These are phyloP conservation scores for Violaceomyces palustris DNA, from an alignment of 1,284 basidiomycete genomes.

Conservation along the genomic window DNA sequence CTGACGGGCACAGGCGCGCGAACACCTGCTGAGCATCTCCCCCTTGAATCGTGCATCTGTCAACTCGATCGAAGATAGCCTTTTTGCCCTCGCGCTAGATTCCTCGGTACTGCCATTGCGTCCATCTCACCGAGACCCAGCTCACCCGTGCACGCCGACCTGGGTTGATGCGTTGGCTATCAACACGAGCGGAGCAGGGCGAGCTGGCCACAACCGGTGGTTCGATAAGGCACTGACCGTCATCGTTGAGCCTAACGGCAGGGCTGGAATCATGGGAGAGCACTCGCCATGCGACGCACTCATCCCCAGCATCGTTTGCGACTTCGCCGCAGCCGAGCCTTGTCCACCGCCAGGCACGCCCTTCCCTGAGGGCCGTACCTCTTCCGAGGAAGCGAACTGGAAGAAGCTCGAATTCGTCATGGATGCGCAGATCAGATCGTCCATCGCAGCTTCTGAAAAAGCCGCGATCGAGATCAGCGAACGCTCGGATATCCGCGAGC, in stretches of 20 bases:
- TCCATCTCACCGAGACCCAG: conserved; percentile 38
- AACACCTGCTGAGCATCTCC: conserved; percentile 66
- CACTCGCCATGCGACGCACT: conserved; percentile 89
- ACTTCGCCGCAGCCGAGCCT: conserved; percentile 68
- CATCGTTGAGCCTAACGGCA: conserved; percentile 76
- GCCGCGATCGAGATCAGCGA: conserved; percentile 64
- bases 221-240: conserved; percentile 84
- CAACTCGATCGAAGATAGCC: conserved; percentile 65
- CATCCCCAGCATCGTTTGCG: conserved; percentile 82
- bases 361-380: conserved; percentile 30
- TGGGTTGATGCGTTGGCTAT: conserved; percentile 73
- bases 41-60: conserved; percentile 63
- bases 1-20: conserved; percentile 67
- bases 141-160: conserved; percentile 60
- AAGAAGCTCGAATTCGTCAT: conserved; percentile 70
- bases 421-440: conserved; percentile 62
- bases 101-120: conserved; percentile 53
- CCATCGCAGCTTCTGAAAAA: conserved; percentile 63
- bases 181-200: conserved; percentile 66
- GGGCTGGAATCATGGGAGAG: conserved; percentile 83
- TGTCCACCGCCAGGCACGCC: conserved; percentile 24
- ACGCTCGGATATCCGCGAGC: conserved; percentile 76
- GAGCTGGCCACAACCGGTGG: conserved; percentile 76
- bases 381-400: conserved; percentile 57
- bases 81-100: conserved; percentile 67